Base-by-base conservation (phyloP, 202 grass and related monocot genomes). In the Setaria viridis region DNA sequence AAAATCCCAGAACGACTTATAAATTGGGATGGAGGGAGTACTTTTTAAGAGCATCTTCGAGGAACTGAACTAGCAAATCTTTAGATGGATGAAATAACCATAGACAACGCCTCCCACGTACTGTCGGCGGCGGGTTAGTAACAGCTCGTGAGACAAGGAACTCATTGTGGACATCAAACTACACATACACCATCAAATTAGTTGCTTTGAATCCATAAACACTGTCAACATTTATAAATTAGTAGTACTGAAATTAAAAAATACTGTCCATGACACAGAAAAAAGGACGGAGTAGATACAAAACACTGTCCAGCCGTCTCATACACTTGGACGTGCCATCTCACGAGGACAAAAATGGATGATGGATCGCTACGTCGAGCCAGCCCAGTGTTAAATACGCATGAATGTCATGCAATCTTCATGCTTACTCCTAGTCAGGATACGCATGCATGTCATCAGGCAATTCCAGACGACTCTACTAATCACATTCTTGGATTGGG, bases 341-440 rank as follows among this genome's bases (percentile, higher is more conserved):
- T 16, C 35, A 67, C 30, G 29, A 21, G 32, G 49, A 60, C 37
- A 76, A 42, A 76, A 60, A 35, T 25, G 17, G 29, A 42, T 69
- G 49, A 33, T 45, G 25, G 76, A 78, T 62, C 7, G 76, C 32
- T 82, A 68, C 62, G 9, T 87, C 16, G 0, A 69, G 50, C 71
- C 10, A 42, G 21, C 54, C 7, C 46, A 77, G 7, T 16, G n/a
- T 55, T 41, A 0, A 29, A 20, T 21, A 79, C 16, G 60, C 15
- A 67, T 45, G 55, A 14, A 15, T 3, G 10, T 25, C 55, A 72
- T 72, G 80, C 39, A 45, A 37, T 48, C 6, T 62, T 11, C 11
- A 75, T 75, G 50, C 25, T 25, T 25, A 25, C 25, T 25, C 25
- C 8, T n/a, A 41, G 34, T 41, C 6, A 16, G 30, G 5, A 65